These are phyloP conservation scores for Austroboletus novae-zelandiae DNA, from an alignment of 1,284 basidiomycete species.

Conservation along the genomic window DNA sequence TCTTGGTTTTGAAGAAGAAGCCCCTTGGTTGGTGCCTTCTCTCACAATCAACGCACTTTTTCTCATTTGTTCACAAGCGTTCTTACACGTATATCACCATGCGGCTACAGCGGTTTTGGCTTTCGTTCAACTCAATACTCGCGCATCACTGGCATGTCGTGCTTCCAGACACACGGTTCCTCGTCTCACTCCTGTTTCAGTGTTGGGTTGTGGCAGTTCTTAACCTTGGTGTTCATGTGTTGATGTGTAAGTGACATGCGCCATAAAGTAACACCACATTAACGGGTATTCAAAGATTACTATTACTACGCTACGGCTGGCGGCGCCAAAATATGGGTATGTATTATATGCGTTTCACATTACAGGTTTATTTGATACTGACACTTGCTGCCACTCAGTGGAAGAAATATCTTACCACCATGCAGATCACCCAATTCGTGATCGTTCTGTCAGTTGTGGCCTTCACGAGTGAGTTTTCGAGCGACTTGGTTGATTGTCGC, in stretches of 20 bases:
- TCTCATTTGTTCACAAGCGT: constrained; percentile 50
- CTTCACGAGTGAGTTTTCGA: constrained; percentile 12
- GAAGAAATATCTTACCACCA: constrained; percentile 91
- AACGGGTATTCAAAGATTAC: constrained; percentile 61
- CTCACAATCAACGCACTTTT: neutral
- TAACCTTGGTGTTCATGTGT: constrained; percentile 91
- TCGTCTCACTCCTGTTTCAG: neutral
- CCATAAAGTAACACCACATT: constrained; percentile 1
- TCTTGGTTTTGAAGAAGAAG: constrained; percentile 96
- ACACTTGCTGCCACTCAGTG: constrained; percentile 49
- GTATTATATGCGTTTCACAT: constrained; percentile 12
- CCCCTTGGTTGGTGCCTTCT: constrained; percentile 61
- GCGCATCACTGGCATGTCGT: constrained; percentile 72
- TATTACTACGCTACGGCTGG: constrained; percentile 95
- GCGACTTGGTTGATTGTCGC: neutral
- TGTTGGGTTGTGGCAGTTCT: constrained; percentile 82
- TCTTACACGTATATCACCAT: constrained; percentile 97
- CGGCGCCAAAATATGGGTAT: constrained; percentile 88
- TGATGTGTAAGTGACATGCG: constrained; percentile 78
- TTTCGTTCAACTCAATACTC: constrained; percentile 89
- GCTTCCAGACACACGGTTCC: neutral
- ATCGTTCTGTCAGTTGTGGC: constrained; percentile 59
- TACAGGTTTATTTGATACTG: neutral
- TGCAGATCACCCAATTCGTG: constrained; percentile 93
- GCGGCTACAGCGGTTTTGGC: constrained; percentile 92